Evolutionary conservation across 805 yeast genomes (phyloP), one percentile per base, ranked within the genome.

Genomic region (Candida schatavii): DNA sequence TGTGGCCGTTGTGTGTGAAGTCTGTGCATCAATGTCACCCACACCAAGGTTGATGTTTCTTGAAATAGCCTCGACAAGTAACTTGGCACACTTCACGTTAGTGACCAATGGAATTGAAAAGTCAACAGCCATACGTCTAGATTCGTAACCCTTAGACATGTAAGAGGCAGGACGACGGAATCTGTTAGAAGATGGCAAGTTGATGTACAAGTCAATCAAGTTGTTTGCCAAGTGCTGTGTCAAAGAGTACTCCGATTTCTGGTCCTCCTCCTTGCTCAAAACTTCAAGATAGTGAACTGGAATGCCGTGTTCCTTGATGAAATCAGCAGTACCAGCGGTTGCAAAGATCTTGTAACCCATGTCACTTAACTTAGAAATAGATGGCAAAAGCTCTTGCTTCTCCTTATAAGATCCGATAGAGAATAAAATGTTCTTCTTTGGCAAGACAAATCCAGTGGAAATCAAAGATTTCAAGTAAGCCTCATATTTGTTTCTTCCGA

Each of bases 51-150:
- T 47, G 49, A 74, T 69, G 57, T 81, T 71, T 72, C 93, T 77
- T 30, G 91, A 77, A 50, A 89, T 66, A n/a, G 99, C 98, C 72
- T 93, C 98, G 51, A 93, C 83, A 67, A 93, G 75, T 52, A 93
- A 74, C 70, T 93, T 93, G 48, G 99, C 99, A 75, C 90, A 84
- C 71, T 93, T 93, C 52, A 93, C 98, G 61, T 93, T 93, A 50
- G 99, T 93, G 39, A 93, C 96, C 64, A 93, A 77, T 39, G 99
- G 99, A 61, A 93, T 89, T 40, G 97, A 90, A 65, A 87, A 95
- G 70, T 93, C 99, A 51, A 93, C 97, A 53, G 99, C 99, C 98
- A 93, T 87, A 76, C 99, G 93, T 78, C 99, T 95, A 35, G 98
- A 88, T 67, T 80, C 83, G 77, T 93, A 93, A 64, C 99, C 99